Conservation (phyloP, 371 early-diverging fungal genomes). For the Amoeboaphelidium occidentale region DNA sequence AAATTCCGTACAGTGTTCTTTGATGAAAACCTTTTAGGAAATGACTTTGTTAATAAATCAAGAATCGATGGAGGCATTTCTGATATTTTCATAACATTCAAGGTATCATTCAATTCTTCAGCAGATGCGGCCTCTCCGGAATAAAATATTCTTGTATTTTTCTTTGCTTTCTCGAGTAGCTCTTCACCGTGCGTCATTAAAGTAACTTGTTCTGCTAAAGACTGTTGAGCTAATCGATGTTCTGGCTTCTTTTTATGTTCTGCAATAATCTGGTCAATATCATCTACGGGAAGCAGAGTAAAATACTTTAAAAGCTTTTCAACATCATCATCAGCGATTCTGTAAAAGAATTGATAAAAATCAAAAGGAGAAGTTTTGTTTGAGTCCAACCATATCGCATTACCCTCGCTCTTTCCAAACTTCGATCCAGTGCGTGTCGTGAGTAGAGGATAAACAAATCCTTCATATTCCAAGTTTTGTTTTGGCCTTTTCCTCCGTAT, state of each 20-base stretch:
- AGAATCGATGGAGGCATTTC: no score
- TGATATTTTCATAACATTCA: no score
- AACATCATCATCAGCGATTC: constrained; percentile 53
- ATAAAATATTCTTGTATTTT: constrained; percentile 1
- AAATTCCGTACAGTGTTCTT: no score
- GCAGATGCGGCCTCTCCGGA: no score
- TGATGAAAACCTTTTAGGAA: no score
- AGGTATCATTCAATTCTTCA: no score
- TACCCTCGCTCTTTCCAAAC: constrained; percentile 87
- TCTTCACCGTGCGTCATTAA: constrained; percentile 64
- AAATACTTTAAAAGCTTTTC: constrained; percentile 44
- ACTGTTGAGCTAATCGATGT: constrained; percentile 36
- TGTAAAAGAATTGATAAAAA: constrained; percentile 77
- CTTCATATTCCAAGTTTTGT: not conserved
- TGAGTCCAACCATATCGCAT: constrained; percentile 77
- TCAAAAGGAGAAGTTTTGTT: constrained; percentile 52
- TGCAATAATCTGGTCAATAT: constrained; percentile 29
- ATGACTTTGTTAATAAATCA: no score
- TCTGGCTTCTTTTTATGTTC: constrained; percentile 34
- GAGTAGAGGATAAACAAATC: constrained; percentile 71
- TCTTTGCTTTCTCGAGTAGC: constrained; percentile 1
- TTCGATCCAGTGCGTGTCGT: constrained; percentile 69
- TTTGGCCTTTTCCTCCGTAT: constrained; percentile 30
- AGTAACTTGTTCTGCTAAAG: constrained; percentile 57
- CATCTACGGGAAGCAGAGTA: constrained; percentile 35